Base-by-base conservation (phyloP, 345 rosid species). In the Kandelia obovata region DNA sequence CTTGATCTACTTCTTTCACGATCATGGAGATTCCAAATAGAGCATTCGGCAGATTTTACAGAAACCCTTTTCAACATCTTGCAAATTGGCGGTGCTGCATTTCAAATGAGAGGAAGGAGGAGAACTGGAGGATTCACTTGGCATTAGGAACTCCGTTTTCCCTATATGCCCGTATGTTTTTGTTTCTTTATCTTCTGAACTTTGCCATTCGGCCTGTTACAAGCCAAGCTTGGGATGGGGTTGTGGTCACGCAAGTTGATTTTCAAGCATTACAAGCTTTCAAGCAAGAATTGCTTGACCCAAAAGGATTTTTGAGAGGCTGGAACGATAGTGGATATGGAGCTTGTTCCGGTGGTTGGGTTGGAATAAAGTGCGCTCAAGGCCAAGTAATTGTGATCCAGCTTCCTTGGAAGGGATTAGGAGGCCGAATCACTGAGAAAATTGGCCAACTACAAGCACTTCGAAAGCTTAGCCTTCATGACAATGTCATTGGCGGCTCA, bases 321-420 rank as follows among this genome's bases (percentile, higher is more conserved):
- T 75, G 78, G 78, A 75, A 75, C 30, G 73, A 69, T 13, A 63
- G 65, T 37, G 78, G 73, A 5, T 64, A 69, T 26, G 78, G 78
- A 32, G 78, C 73, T 58, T 75, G 78, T 51, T 69, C 78, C 6
- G 78, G 78, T 16, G 78, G 78, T 30, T 75, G 78, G 78, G 34
- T 17, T 34, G 78, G 78, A 15, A 75, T 75, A 23, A 75, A 75
- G 23, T 75, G 78, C 64, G 78, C 73, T 49, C 69, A 75, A 52
- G 78, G 78, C 47, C 73, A 62, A 64, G 78, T 75, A 23, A 75
- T 75, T 49, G 78, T 69, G 8, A 75, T 75, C 53, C 70, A 75
- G 47, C 78, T 75, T 64, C 78, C 78, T 0, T 75, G 78, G 78
- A 75, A 52, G 35, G 70, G 78, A 1, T 49, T 75, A 23, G 69